Base-by-base conservation (phyloP, 1,284 basidiomycete species). In the Apiotrichum montevideense region DNA sequence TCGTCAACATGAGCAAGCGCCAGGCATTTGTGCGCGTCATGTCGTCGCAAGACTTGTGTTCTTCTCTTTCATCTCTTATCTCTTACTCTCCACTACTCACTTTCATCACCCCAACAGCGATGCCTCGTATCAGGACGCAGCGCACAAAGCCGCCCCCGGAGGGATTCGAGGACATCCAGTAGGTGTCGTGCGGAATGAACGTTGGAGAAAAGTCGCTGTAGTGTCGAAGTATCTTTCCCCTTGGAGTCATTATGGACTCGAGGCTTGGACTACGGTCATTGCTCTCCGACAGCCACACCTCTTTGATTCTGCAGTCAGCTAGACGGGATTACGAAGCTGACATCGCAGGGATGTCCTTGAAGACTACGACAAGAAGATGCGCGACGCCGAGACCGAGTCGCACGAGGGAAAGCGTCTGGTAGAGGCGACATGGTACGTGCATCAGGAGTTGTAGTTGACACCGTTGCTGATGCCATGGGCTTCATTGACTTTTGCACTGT, bases 321-420 rank as follows among this genome's bases (percentile, higher is more conserved):
- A 21, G 21, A 21, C 21, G 21, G 21, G 21, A 21, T 4, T 1
- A 33, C 32, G 4, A 14, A 90, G 65, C 84, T 90, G 62, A 87
- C 91, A 67, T 87, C 90, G 3, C 59, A 75, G 74, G 42, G 74
- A 93, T 86, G 85, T 94, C 62, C 84, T 95, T 63, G 90, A 94
- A 68, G 91, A 95, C 77, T 95, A 94, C 73, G 88, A 90, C 47
- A 90, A 90, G 81, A 94, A 93, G 80, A 95, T 95, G 92, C 82
- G 92, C 62, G 91, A 95, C 74, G 94, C 92, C 9, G 96, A 99
- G 82, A 96, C 92, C 69, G 94, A 98, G 78, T 86, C 87, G 7
- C 92, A 97, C 70, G 96, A 98, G 74, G 95, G 95, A 60, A 98
- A 98, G 78, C 87, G 96, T 72, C 96, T 93, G 79, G 85, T 88